Evolutionary conservation across 495 filamentous ascomycete species (phyloP).

Genomic region (Trichoderma gamsii): DNA sequence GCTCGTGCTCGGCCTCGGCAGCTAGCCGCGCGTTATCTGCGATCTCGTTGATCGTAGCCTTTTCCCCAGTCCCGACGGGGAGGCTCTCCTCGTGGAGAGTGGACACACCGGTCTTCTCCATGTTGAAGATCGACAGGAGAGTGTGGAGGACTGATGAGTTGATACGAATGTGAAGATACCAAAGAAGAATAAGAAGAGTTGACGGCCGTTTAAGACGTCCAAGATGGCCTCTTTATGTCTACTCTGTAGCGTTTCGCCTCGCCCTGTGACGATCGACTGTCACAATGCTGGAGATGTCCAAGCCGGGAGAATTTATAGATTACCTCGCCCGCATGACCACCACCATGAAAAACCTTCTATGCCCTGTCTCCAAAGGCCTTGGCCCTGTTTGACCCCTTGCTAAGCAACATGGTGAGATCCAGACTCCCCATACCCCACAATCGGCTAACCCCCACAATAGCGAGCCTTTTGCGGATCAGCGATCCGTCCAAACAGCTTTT

Average conservation of each 20-base stretch:
- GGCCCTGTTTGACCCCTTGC: conserved; percentile 4
- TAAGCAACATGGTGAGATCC: background rate
- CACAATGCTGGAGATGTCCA: background rate
- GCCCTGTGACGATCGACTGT: background rate
- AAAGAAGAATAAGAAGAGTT: background rate
- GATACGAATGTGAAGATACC: background rate
- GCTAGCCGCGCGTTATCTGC: conserved; percentile 28
- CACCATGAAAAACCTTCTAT: background rate
- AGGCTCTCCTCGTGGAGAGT: conserved; percentile 16
- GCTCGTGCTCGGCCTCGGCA: conserved; percentile 32
- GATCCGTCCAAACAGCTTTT: background rate
- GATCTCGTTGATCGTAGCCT: conserved; percentile 15
- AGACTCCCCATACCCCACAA: conserved; percentile 13
- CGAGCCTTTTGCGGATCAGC: background rate
- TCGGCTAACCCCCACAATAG: conserved; percentile 12
- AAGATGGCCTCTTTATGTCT: background rate
- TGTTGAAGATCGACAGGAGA: conserved; percentile 10
- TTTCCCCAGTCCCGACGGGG: conserved; percentile 17
- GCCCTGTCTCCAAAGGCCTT: background rate
- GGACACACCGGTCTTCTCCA: conserved; percentile 18
- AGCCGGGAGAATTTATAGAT: conserved; percentile 8
- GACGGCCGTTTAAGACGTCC: background rate
- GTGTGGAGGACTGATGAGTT: background rate
- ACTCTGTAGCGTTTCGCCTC: background rate
- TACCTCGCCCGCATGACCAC: background rate